Evolutionary conservation across 2,329 filamentous ascomycete genomes (phyloP).

Genomic region (Arthroderma sp.): DNA sequence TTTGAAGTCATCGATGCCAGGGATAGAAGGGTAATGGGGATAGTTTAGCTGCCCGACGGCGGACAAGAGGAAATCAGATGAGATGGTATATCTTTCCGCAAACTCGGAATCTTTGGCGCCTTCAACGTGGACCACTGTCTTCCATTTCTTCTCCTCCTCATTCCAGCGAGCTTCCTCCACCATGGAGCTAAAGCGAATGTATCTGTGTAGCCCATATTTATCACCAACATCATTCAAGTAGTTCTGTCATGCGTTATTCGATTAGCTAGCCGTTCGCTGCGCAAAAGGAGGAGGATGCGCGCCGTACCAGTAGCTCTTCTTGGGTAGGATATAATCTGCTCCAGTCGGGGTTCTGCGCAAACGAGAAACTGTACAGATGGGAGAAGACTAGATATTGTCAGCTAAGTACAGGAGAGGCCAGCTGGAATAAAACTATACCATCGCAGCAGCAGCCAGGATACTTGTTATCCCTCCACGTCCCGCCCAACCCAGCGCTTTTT

Average conservation of each 20-base stretch:
- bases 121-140: slow-evolving; percentile 37
- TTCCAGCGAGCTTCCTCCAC: slow-evolving; percentile 46
- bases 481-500: slow-evolving; percentile 43
- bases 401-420: too few relatives aligned
- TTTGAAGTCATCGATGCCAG: slow-evolving; percentile 37
- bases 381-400: slow-evolving; percentile 34
- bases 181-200: slow-evolving; percentile 46
- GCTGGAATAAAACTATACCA: slow-evolving; percentile 19
- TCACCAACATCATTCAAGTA: slow-evolving; percentile 44
- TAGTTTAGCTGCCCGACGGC: slow-evolving; percentile 49
- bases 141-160: slow-evolving; percentile 41
- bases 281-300: background rate
- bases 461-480: slow-evolving; percentile 46
- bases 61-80: slow-evolving; percentile 45
- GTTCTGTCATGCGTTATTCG: slow-evolving; percentile 18
- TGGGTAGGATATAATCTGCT: slow-evolving; percentile 47
- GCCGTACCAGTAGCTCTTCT: slow-evolving; percentile 44
- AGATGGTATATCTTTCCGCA: slow-evolving; percentile 40
- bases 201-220: slow-evolving; percentile 43
- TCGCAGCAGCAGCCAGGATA: slow-evolving; percentile 48
- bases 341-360: slow-evolving; percentile 49
- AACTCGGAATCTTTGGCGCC: slow-evolving; percentile 46
- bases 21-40: slow-evolving; percentile 40
- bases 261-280: background rate
- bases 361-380: slow-evolving; percentile 48